Percentiles rank a stretch among this genome's conserved stretches.
Evolutionary conservation across 495 filamentous ascomycete species (phyloP).

Genomic region (Tuber microsphaerosporum): DNA sequence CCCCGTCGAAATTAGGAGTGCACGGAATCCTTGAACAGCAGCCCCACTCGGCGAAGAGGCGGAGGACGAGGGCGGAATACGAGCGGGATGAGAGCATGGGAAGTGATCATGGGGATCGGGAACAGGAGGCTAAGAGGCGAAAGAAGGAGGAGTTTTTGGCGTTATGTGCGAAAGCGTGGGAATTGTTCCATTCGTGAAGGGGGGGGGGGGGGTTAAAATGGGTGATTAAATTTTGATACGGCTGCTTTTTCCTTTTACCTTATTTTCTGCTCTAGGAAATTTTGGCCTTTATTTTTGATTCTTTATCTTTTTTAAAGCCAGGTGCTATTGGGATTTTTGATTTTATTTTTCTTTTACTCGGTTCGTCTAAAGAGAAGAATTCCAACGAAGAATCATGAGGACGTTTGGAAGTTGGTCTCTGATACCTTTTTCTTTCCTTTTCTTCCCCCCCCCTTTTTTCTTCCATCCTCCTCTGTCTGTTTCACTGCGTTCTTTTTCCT

Average conservation of each 20-base stretch:
- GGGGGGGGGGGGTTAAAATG: neutral
- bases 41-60: slow-evolving; percentile 51
- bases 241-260: neutral
- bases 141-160: slow-evolving; percentile 93
- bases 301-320: slow-evolving; percentile 19
- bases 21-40: slow-evolving; percentile 37
- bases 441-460: slow-evolving; percentile 14
- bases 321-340: slow-evolving; percentile 29
- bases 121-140: slow-evolving; percentile 66
- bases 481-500: neutral
- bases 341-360: slow-evolving; percentile 11
- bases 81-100: slow-evolving; percentile 60
- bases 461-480: slow-evolving; percentile 15
- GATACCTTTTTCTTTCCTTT: slow-evolving; percentile 24
- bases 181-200: slow-evolving; percentile 80
- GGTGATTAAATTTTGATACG: neutral
- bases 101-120: slow-evolving; percentile 58
- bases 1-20: slow-evolving; percentile 45
- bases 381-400: slow-evolving; percentile 3
- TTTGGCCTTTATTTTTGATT: neutral
- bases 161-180: slow-evolving; percentile 86
- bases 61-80: slow-evolving; percentile 77
- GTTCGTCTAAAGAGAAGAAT: neutral
- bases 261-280: neutral
- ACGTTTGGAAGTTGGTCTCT: slow-evolving; percentile 2